Evolutionary conservation across 306 rosid species (phyloP), one percentile per base, ranked within the genome.

Genomic region (Medicago arabica): DNA sequence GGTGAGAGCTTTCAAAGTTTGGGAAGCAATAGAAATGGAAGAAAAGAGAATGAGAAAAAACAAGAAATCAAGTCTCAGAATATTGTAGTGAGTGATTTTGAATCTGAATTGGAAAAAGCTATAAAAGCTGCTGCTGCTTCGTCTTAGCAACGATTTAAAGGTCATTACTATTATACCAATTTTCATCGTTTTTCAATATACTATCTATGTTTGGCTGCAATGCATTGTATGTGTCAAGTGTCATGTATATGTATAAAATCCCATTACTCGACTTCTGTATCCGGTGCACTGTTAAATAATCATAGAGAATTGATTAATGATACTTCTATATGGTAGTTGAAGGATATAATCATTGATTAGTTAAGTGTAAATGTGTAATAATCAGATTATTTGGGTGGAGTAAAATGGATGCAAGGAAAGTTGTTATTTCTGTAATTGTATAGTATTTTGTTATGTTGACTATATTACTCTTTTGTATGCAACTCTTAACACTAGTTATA

Each of bases 61-160:
- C 88, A 87, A 54, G 36, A 69, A 64, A 86, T 78, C 55, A 87
- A 80, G 87, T 54, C 87, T 2, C 75, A 63, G 2, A 79, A 36
- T 66, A 72, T 65, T 17, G 78, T 66, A 11, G 87, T 53, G 7
- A 80, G 82, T 50, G 91, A 95, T 66, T 49, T 95, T 68, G 97
- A 95, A 78, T 89, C 91, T 16, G 93, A 95, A 80, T 82, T 95
- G 89, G 79, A 95, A 89, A 90, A 87, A 80, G 97, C 97, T 54
- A 87, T 95, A 57, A 90, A 86, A 77, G 95, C 90, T 67, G 93
- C 89, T 74, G 82, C 97, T 28, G 57, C 87, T 53, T 87, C 97
- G 28, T 67, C 86, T 47, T 87, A 81, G 79, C 71, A 72, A 85
- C 78, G 75, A 62, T 51, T 61, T 63, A 67, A 39, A 86, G 89